Evolutionary conservation across 164 flowering plant species (phyloP).

Genomic region (Dillenia turbinata): DNA sequence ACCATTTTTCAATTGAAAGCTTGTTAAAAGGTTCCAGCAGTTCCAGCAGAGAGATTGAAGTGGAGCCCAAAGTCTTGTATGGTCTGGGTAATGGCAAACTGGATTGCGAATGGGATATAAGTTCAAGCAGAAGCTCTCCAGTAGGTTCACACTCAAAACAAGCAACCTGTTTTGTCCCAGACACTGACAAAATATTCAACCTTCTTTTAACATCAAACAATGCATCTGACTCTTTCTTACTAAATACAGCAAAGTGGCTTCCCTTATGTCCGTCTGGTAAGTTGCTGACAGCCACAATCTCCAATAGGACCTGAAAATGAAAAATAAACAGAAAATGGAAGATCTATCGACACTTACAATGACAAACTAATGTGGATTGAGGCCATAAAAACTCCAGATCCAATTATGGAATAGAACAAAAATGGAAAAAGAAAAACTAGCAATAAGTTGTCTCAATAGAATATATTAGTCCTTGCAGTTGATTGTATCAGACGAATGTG

Average conservation of each 20-base stretch:
- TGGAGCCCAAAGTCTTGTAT: slow-evolving; percentile 46
- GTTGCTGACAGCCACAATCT: slow-evolving; percentile 62
- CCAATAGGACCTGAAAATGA: slow-evolving; percentile 58
- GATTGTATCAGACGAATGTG: no score
- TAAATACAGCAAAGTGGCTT: slow-evolving; percentile 45
- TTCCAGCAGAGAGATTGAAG: slow-evolving; percentile 52
- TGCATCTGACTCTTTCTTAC: slow-evolving; percentile 67
- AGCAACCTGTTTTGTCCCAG: slow-evolving; percentile 66
- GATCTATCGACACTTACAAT: not conserved
- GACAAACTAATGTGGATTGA: no score
- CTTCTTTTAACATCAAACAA: slow-evolving; percentile 48
- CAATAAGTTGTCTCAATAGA: no score
- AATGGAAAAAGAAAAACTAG: no score
- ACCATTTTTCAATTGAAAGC: slow-evolving; percentile 69
- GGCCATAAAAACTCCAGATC: no score
- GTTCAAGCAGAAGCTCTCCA: slow-evolving; percentile 69
- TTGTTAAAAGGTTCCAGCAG: slow-evolving; percentile 37
- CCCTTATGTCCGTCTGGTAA: slow-evolving; percentile 65
- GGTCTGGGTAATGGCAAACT: slow-evolving; percentile 30
- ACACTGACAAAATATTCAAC: slow-evolving; percentile 53
- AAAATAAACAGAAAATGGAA: not conserved
- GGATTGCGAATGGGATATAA: slow-evolving; percentile 40
- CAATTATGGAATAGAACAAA: no score
- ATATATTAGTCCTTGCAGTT: no score
- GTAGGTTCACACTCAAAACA: slow-evolving; percentile 71